phyloP scores from a whole-genome alignment of 2,329 filamentous ascomycete species.

The Cryphonectria naterciae region DNA sequence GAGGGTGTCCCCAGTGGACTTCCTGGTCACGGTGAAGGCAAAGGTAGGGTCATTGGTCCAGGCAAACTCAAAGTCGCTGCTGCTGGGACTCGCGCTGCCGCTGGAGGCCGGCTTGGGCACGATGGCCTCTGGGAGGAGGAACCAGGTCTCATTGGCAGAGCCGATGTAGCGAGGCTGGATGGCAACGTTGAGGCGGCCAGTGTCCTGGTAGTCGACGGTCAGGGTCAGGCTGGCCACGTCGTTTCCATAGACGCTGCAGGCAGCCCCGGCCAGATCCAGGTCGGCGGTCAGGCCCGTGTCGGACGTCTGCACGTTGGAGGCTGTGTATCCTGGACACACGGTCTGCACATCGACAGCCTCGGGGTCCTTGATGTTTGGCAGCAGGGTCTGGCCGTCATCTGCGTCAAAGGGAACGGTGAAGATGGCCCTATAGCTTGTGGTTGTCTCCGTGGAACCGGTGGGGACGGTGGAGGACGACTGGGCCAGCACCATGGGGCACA shows the following conservation, averaged over 20 bases:
- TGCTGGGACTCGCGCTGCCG: conserved; percentile 47
- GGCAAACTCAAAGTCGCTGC: conserved; percentile 59
- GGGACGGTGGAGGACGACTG: conserved; percentile 14
- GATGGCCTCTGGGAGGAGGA: conserved; percentile 65
- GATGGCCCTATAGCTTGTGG: conserved; percentile 22
- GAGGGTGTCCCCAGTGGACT: conserved; percentile 64
- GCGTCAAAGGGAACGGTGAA: conserved; percentile 26
- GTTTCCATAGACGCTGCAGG: conserved; percentile 76
- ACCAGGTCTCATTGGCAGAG: conserved; percentile 66
- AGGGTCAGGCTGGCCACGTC: conserved; percentile 60
- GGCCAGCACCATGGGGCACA: conserved; percentile 3
- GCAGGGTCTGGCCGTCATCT: conserved; percentile 23
- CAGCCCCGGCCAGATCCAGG: conserved; percentile 66
- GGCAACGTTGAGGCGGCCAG: conserved; percentile 68
- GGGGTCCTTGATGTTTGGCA: conserved; percentile 28
- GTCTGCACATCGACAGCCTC: conserved; percentile 26
- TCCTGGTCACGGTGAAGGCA: conserved; percentile 66
- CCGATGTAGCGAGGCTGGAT: conserved; percentile 69
- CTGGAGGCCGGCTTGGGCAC: conserved; percentile 59
- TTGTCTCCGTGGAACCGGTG: conserved; percentile 14
- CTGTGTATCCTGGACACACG: conserved; percentile 68
- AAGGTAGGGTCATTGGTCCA: conserved; percentile 63
- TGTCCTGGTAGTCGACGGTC: conserved; percentile 38
- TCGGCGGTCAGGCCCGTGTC: conserved; percentile 66
- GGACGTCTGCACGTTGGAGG: conserved; percentile 60